Evolutionary conservation across 495 filamentous ascomycete species (phyloP).

Genomic region (Talaromyces adpressus): DNA sequence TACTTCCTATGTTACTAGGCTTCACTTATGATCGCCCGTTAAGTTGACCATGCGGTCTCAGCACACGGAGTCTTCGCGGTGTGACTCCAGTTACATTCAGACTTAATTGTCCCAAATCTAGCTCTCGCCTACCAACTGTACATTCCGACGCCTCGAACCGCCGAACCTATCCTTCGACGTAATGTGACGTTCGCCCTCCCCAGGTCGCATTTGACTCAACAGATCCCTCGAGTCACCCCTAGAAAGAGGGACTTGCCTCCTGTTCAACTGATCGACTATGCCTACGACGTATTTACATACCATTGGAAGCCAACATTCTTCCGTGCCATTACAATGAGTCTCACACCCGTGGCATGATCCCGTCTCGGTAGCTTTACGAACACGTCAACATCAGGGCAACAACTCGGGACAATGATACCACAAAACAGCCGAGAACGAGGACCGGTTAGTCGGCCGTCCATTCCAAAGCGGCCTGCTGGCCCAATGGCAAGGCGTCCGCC

Average conservation of each 20-base stretch:
- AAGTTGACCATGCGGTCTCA: not conserved
- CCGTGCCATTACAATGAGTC: not conserved
- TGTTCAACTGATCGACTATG: not conserved
- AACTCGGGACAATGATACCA: not conserved
- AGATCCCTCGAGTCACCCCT: not conserved
- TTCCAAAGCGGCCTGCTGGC: not conserved
- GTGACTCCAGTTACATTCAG: not conserved
- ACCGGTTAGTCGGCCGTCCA: not conserved
- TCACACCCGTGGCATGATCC: not conserved
- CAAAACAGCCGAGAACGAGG: not conserved
- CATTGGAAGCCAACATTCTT: not conserved
- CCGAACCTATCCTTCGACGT: not conserved
- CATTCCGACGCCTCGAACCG: not conserved
- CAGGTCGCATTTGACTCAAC: not conserved
- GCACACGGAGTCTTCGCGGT: not conserved
- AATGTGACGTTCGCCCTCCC: not conserved
- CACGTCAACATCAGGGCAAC: not conserved
- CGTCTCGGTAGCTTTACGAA: not conserved
- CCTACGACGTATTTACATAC: not conserved
- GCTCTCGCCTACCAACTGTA: not conserved
- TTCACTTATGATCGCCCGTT: not conserved
- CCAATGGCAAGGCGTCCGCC: conserved; percentile 6
- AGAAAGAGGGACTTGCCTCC: not conserved
- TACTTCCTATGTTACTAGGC: not conserved
- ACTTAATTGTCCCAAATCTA: not conserved